Percentiles rank a stretch among this genome's conserved stretches.
Evolutionary conservation across 257 asterid species (phyloP).

Genomic region (Nicotiana otophora): DNA sequence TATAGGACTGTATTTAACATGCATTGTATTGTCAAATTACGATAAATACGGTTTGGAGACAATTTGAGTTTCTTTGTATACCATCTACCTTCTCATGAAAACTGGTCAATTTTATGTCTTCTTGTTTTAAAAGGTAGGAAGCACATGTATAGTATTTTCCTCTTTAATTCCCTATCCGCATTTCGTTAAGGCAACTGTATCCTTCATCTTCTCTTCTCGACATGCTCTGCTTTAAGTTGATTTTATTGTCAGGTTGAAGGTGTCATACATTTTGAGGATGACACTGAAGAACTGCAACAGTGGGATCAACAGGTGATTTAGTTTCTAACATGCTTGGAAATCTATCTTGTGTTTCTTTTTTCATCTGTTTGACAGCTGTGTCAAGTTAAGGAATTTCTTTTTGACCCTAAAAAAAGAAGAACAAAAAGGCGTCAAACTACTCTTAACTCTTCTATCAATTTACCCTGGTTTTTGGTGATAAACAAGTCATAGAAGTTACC

Average conservation of each 20-base stretch:
- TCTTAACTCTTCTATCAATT: too few species aligned
- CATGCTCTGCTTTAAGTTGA: slow-evolving; percentile 7
- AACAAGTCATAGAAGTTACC: background rate
- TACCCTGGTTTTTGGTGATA: background rate
- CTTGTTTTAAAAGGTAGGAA: background rate
- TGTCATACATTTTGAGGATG: slow-evolving; percentile 95
- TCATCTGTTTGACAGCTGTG: background rate
- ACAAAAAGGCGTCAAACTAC: background rate
- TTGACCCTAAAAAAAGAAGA: background rate
- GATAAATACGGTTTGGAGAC: background rate
- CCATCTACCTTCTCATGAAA: background rate
- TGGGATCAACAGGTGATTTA: slow-evolving; percentile 94
- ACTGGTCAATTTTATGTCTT: background rate
- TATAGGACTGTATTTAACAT: background rate
- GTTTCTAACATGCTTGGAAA: background rate
- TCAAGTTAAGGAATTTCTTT: background rate
- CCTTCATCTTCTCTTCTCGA: background rate
- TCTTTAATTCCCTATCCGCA: background rate
- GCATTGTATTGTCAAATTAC: background rate
- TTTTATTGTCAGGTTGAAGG: slow-evolving; percentile 66
- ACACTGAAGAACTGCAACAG: slow-evolving; percentile 85
- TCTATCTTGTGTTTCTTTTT: background rate
- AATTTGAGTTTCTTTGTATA: background rate
- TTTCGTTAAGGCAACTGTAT: background rate
- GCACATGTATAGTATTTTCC: background rate